phyloP scores from a whole-genome alignment of 371 early-diverging fungal species.

The Haplosporangium sp. region DNA sequence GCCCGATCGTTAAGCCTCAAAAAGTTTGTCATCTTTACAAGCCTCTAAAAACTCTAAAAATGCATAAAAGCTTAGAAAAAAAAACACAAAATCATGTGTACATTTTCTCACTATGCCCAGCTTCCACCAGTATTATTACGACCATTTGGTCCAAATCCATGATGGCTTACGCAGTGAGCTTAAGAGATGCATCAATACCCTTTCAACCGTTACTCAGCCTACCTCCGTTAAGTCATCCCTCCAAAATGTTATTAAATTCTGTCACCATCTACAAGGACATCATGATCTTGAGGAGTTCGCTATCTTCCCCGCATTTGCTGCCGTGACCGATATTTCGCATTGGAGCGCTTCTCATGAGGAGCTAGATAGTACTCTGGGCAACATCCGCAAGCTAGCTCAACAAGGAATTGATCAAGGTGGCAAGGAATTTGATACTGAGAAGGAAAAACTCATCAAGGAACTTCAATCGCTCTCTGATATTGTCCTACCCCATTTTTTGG shows the following conservation, averaged over 20 bases:
- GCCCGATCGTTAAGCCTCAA: too few species aligned
- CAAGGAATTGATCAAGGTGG: slow-evolving; percentile 42
- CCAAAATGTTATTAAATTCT: slow-evolving; percentile 33
- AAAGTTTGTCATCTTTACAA: background rate
- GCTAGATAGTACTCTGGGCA: slow-evolving; percentile 30
- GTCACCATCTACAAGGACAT: slow-evolving; percentile 46
- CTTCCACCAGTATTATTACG: slow-evolving; percentile 45
- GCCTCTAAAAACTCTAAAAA: background rate
- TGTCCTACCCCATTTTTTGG: slow-evolving; percentile 47
- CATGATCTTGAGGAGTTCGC: slow-evolving; percentile 54
- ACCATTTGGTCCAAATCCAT: slow-evolving; percentile 49
- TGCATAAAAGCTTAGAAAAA: background rate
- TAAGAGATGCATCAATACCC: slow-evolving; percentile 25
- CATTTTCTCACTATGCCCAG: slow-evolving; percentile 23
- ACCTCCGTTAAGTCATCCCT: slow-evolving; percentile 22
- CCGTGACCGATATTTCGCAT: slow-evolving; percentile 45
- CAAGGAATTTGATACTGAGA: slow-evolving; percentile 22
- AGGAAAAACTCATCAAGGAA: slow-evolving; percentile 28
- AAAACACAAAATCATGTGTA: too few species aligned
- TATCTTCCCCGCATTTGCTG: slow-evolving; percentile 44
- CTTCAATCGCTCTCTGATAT: slow-evolving; percentile 48
- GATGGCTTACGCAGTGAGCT: slow-evolving; percentile 43
- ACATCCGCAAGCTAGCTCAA: slow-evolving; percentile 37
- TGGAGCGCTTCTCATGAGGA: slow-evolving; percentile 48
- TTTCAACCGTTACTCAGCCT: slow-evolving; percentile 37